These are phyloP conservation scores for Backusella tarrabulga DNA, from an alignment of 192 early-diverging fungal genomes.

Conservation along the genomic window DNA sequence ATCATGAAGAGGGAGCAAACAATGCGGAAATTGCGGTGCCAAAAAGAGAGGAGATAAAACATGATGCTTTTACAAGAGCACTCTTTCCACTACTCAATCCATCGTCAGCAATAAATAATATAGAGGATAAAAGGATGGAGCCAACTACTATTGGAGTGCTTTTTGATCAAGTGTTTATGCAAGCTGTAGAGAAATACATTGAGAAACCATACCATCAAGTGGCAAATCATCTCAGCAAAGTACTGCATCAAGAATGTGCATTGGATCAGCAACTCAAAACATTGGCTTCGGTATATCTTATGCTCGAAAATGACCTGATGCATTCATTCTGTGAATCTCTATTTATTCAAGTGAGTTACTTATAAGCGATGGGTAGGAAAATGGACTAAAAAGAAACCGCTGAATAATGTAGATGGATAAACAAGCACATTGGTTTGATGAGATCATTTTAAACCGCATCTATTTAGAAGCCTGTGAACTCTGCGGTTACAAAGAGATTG, in stretches of 20 bases:
- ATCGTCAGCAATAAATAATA: not conserved
- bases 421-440: slow-evolving; percentile 38
- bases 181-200: slow-evolving; percentile 28
- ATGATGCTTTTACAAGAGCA: not conserved
- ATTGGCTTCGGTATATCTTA: slow-evolving; percentile 37
- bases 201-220: slow-evolving; percentile 27
- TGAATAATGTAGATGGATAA: slow-evolving; percentile 31
- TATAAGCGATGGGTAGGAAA: not conserved
- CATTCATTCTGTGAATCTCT: slow-evolving; percentile 33
- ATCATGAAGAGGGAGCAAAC: not conserved
- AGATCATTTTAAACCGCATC: slow-evolving; percentile 28
- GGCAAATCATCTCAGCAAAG: slow-evolving; percentile 18
- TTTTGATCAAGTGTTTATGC: not conserved
- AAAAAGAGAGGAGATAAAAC: not conserved
- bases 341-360: slow-evolving; percentile 22
- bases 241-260: slow-evolving; percentile 24
- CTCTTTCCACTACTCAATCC: not conserved
- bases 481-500: slow-evolving; percentile 14
- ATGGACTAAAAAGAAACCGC: not conserved
- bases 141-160: not conserved
- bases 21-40: not conserved
- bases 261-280: slow-evolving; percentile 26
- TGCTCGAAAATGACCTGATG: slow-evolving; percentile 42
- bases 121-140: not conserved
- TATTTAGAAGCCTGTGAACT: slow-evolving; percentile 23